These are phyloP conservation scores for Cucurbita moschata DNA, from an alignment of 306 rosid genomes.

Conservation along the genomic window DNA sequence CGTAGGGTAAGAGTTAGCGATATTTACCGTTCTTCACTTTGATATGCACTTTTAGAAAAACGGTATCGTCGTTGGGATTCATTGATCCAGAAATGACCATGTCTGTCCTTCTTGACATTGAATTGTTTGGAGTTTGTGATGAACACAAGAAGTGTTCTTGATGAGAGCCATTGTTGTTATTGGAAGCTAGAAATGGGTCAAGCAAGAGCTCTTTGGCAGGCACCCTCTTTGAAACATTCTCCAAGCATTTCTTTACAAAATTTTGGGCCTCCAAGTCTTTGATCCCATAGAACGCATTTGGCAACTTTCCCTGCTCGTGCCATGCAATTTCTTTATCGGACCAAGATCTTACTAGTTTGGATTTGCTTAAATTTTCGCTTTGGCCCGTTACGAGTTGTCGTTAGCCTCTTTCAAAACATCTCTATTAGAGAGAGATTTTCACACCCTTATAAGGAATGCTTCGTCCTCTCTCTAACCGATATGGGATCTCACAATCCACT, in stretches of 20 bases:
- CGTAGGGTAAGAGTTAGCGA: too few relatives aligned
- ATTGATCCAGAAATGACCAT: constrained; percentile 68
- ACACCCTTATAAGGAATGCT: too few relatives aligned
- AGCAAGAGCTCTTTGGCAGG: constrained; percentile 58
- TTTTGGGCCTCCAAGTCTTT: constrained; percentile 45
- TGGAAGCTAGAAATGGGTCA: constrained; percentile 54
- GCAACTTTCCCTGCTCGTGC: constrained; percentile 52
- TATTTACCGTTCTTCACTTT: constrained; percentile 31
- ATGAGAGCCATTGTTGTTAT: background rate
- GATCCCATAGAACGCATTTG: constrained; percentile 48
- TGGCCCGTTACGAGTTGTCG: too few relatives aligned
- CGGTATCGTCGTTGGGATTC: constrained; percentile 42
- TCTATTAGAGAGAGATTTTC: too few relatives aligned
- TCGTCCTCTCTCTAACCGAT: too few relatives aligned
- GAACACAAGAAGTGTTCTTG: constrained; percentile 9
- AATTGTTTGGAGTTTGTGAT: constrained; percentile 3
- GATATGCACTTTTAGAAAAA: constrained; percentile 55
- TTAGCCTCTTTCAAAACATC: too few relatives aligned
- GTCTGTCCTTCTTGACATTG: constrained; percentile 22
- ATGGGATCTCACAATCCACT: too few relatives aligned
- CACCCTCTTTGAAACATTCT: constrained; percentile 44
- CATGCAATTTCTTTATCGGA: background rate
- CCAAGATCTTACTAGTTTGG: too few relatives aligned
- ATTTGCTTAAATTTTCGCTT: too few relatives aligned
- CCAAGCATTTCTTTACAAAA: constrained; percentile 70